These are phyloP conservation scores for Prunella vulgaris DNA, from an alignment of 257 asterid species.

Conservation along the genomic window DNA sequence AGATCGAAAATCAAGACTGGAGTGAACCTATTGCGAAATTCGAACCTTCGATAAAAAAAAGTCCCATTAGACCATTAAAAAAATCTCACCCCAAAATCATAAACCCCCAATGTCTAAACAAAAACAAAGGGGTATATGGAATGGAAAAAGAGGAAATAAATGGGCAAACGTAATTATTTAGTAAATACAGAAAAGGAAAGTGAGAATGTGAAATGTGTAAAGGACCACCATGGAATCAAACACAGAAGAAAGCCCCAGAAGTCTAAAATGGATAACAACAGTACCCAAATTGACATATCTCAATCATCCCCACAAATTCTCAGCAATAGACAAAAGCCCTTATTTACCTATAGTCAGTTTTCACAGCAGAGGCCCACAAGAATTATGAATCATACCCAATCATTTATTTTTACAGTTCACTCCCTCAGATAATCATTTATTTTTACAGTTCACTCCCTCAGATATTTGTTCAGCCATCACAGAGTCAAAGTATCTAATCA, in stretches of 20 bases:
- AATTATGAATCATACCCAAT: constrained; percentile 26
- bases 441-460: constrained; percentile 20
- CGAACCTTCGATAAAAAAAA: constrained; percentile 40
- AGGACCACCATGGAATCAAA: constrained; percentile 39
- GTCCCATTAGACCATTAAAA: constrained; percentile 41
- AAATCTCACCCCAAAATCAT: constrained; percentile 45
- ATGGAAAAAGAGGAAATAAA: constrained; percentile 11
- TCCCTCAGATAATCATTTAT: constrained; percentile 7
- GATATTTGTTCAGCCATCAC: constrained; percentile 2
- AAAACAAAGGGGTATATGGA: constrained; percentile 26
- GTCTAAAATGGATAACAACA: constrained; percentile 32
- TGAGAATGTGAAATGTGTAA: constrained; percentile 31
- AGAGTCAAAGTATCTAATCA: constrained; percentile 1
- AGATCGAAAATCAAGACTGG: constrained; percentile 16
- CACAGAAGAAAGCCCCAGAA: constrained; percentile 44
- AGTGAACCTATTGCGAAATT: constrained; percentile 36
- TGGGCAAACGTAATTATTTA: constrained; percentile 17
- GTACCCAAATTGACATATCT: constrained; percentile 30
- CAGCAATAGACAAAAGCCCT: constrained; percentile 31
- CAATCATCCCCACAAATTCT: constrained; percentile 33
- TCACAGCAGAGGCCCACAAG: constrained; percentile 49
- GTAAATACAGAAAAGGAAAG: constrained; percentile 6
- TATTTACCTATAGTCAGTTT: constrained; percentile 25
- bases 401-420: constrained; percentile 24
- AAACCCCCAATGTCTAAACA: constrained; percentile 23